A percentile compares a stretch with the other conserved stretches of the same genome.
Conservation (phyloP, 495 filamentous ascomycete genomes). For the Lasiosphaeria hispida region DNA sequence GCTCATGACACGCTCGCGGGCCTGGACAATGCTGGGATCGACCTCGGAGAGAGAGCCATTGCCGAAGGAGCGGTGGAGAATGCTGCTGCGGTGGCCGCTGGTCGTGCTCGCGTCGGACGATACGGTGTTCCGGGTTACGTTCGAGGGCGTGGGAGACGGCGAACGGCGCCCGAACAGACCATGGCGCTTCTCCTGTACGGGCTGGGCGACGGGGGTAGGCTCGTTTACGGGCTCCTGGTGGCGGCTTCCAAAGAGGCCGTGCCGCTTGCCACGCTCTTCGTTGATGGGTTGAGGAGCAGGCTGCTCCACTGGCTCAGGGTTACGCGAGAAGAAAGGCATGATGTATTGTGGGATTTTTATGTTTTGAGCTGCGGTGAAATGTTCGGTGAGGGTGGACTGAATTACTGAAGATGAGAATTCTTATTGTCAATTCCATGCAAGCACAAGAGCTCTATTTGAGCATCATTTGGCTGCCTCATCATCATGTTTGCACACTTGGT, state of each 20-base stretch:
- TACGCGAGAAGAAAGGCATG: slow-evolving; percentile 51
- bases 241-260: slow-evolving; percentile 41
- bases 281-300: slow-evolving; percentile 26
- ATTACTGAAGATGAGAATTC: neutral
- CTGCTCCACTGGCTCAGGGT: slow-evolving; percentile 37
- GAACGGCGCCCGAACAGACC: slow-evolving; percentile 47
- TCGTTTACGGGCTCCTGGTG: slow-evolving; percentile 13
- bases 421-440: neutral
- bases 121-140: slow-evolving; percentile 28
- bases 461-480: neutral
- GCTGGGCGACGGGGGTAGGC: slow-evolving; percentile 27
- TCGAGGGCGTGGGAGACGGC: slow-evolving; percentile 36
- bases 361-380: neutral
- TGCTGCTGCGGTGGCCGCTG: slow-evolving; percentile 21
- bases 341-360: slow-evolving; percentile 12
- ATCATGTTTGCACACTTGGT: neutral
- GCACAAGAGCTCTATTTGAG: slow-evolving; percentile 20
- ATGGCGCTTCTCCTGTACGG: slow-evolving; percentile 36
- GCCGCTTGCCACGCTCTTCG: slow-evolving; percentile 35
- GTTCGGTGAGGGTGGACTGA: neutral
- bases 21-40: slow-evolving; percentile 58
- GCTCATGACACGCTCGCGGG: slow-evolving; percentile 54
- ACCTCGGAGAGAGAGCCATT: slow-evolving; percentile 43
- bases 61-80: slow-evolving; percentile 44
- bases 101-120: slow-evolving; percentile 23